Percentiles rank a stretch among this genome's conserved stretches.
Conservation (phyloP, 768 basidiomycete genomes). For the Leccinellum luteum region DNA sequence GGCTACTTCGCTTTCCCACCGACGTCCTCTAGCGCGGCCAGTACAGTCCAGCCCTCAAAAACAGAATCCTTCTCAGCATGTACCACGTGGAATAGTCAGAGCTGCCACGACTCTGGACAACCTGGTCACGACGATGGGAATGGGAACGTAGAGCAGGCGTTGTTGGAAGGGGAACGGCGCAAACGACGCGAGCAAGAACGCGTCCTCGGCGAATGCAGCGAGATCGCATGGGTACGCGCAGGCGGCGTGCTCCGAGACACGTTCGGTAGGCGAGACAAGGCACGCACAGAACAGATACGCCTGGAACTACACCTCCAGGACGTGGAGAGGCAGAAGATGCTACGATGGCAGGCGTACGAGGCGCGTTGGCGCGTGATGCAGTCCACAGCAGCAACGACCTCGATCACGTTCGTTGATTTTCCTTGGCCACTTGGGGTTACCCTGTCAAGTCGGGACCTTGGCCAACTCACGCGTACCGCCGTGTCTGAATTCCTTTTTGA, state of each 20-base stretch:
- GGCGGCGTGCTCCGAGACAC: constrained; percentile 55
- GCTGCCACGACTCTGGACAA: not conserved
- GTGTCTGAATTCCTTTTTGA: constrained; percentile 54
- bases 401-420: constrained; percentile 48
- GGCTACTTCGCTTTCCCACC: constrained; percentile 28
- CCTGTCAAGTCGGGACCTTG: constrained; percentile 18
- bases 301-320: constrained; percentile 47
- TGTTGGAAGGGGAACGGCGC: constrained; percentile 15
- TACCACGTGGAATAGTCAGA: not conserved
- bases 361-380: constrained; percentile 45
- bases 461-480: constrained; percentile 36
- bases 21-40: not conserved
- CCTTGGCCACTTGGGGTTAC: constrained; percentile 55
- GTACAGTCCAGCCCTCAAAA: not conserved
- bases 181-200: constrained; percentile 33
- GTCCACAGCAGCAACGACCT: constrained; percentile 19
- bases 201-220: constrained; percentile 45
- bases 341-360: constrained; percentile 56
- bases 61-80: not conserved
- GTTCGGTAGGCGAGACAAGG: constrained; percentile 46
- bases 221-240: constrained; percentile 58
- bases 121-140: not conserved
- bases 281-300: constrained; percentile 47
- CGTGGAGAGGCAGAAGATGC: constrained; percentile 36
- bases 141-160: not conserved